Evolutionary conservation across 1,139 yeast species (phyloP).

Genomic region (Yamadazyma jaroonii): DNA sequence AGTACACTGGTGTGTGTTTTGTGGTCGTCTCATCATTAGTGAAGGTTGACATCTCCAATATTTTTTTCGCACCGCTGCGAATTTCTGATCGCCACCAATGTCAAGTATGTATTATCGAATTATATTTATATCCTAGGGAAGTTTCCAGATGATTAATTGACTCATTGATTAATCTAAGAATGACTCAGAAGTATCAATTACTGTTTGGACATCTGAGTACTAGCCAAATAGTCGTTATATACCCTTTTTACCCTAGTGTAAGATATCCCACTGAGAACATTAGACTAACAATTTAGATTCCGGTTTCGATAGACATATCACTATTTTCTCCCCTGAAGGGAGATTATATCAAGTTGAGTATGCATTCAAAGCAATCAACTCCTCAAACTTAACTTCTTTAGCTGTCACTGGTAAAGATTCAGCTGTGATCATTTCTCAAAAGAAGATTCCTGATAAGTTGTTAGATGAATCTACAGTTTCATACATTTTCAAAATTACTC

Average conservation of each 20-base stretch:
- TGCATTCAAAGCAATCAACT: slow-evolving; percentile 95
- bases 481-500: slow-evolving; percentile 79
- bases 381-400: slow-evolving; percentile 84
- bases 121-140: too few species aligned
- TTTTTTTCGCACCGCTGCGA: background rate
- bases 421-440: slow-evolving; percentile 89
- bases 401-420: slow-evolving; percentile 86
- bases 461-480: slow-evolving; percentile 84
- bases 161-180: too few species aligned
- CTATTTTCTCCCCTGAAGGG: slow-evolving; percentile 98
- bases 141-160: too few species aligned
- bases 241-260: too few species aligned
- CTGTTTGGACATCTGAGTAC: too few species aligned
- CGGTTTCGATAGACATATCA: slow-evolving; percentile 97
- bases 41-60: slow-evolving; percentile 22
- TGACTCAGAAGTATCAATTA: too few species aligned
- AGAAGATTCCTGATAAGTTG: slow-evolving; percentile 93
- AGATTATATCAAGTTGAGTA: slow-evolving; percentile 95
- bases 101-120: slow-evolving; percentile 6
- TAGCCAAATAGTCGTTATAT: too few species aligned
- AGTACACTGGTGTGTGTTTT: slow-evolving; percentile 58
- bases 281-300: slow-evolving; percentile 42
- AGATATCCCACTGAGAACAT: background rate
- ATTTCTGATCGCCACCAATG: slow-evolving; percentile 9
- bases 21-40: slow-evolving; percentile 56